Conservation (phyloP, 2,329 filamentous ascomycete species). For the Hymenoscyphus repandus region DNA sequence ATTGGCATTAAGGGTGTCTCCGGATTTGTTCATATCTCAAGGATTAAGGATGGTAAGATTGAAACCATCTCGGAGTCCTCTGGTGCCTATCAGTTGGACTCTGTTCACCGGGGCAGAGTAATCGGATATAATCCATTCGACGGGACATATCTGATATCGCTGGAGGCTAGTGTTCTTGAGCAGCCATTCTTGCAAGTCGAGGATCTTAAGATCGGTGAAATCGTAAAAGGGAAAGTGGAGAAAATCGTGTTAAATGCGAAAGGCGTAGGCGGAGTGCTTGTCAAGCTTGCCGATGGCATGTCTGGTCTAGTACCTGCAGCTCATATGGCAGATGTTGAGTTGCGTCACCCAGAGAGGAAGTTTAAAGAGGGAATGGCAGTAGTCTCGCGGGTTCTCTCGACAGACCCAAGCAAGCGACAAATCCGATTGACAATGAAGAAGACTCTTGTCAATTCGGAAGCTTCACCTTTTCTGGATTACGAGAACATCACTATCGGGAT, state of each 20-base stretch:
- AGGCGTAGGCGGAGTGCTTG: conserved; percentile 76
- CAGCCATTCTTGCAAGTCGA: conserved; percentile 89
- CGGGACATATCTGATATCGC: conserved; percentile 76
- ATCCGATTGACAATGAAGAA: conserved; percentile 92
- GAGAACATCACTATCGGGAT: conserved; percentile 67
- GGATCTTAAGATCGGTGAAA: conserved; percentile 75
- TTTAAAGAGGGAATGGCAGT: conserved; percentile 83
- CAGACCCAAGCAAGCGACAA: conserved; percentile 68
- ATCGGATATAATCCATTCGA: conserved; percentile 85
- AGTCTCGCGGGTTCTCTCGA: conserved; percentile 79
- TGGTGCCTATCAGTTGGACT: conserved; percentile 73
- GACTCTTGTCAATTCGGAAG: conserved; percentile 84
- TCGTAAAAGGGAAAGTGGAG: conserved; percentile 79
- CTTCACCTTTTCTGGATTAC: conserved; percentile 71
- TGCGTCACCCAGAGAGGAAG: conserved; percentile 94
- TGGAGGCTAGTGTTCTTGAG: conserved; percentile 75
- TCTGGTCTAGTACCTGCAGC: conserved; percentile 82
- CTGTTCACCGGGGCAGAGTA: conserved; percentile 75
- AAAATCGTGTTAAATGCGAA: conserved; percentile 73
- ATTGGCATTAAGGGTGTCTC: conserved; percentile 61
- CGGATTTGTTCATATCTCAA: conserved; percentile 94
- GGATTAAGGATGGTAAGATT: conserved; percentile 83
- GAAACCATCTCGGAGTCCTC: conserved; percentile 72
- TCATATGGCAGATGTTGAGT: conserved; percentile 80
- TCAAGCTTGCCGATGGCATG: conserved; percentile 82